Evolutionary conservation across 768 basidiomycete genomes (phyloP).

Genomic region (Lentinula boryana): DNA sequence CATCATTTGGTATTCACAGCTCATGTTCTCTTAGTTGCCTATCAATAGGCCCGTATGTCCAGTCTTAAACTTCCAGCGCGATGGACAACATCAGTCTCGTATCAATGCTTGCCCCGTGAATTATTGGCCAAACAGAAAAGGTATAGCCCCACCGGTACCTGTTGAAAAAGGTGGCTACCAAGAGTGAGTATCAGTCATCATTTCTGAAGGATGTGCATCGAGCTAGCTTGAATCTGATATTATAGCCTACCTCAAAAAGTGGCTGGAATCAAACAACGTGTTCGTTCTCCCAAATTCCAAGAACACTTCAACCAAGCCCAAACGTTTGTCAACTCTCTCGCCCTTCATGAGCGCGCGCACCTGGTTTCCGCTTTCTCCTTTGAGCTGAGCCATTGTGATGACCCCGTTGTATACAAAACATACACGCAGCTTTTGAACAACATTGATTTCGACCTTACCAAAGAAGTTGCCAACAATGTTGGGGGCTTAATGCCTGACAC

Average conservation of each 20-base stretch:
- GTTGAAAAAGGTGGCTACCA: constrained; percentile 48
- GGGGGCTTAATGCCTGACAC: constrained; percentile 51
- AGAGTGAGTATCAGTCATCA: constrained; percentile 32
- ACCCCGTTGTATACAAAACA: constrained; percentile 59
- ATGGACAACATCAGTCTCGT: constrained; percentile 49
- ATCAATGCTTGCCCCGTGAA: constrained; percentile 41
- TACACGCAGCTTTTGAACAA: constrained; percentile 66
- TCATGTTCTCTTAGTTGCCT: constrained; percentile 42
- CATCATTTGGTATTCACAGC: no score
- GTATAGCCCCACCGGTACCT: constrained; percentile 40
- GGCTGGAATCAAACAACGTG: constrained; percentile 50
- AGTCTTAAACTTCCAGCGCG: constrained; percentile 63
- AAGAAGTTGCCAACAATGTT: constrained; percentile 59
- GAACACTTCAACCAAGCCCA: constrained; percentile 74
- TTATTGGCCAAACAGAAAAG: constrained; percentile 79
- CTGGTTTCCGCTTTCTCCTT: constrained; percentile 68
- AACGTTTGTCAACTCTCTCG: constrained; percentile 81
- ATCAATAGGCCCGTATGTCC: constrained; percentile 81
- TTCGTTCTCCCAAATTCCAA: constrained; percentile 67
- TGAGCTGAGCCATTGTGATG: constrained; percentile 81
- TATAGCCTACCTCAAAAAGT: constrained; percentile 44
- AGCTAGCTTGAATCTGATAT: constrained; percentile 9
- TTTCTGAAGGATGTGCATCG: no score
- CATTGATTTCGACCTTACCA: constrained; percentile 71
- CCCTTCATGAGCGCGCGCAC: constrained; percentile 63